Percentiles rank a stretch among this genome's conserved stretches.
These are phyloP conservation scores for Naumovozyma baii DNA, from an alignment of 805 yeast species.

Conservation along the genomic window DNA sequence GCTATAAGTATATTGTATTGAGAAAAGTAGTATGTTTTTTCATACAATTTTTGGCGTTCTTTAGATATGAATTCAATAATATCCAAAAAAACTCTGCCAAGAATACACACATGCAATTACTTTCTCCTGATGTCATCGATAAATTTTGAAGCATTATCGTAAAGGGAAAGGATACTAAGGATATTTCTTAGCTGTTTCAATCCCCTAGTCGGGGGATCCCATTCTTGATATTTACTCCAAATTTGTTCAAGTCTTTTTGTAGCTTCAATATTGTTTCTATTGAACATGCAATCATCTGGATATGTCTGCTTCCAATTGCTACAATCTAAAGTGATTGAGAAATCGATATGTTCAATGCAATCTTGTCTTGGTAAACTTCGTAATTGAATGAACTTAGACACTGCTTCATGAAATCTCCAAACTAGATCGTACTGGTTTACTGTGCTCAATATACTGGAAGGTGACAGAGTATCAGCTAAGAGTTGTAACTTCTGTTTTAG, in stretches of 20 bases:
- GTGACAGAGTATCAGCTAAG: conserved; percentile 12
- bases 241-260: conserved; percentile 14
- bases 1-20: too few species aligned
- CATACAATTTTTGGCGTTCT: too few species aligned
- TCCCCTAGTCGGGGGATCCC: conserved; percentile 30
- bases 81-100: too few species aligned
- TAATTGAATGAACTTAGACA: conserved; percentile 28
- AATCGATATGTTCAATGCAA: conserved; percentile 7
- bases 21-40: too few species aligned
- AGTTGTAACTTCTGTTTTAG: conserved; percentile 13
- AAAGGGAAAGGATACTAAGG: conserved; percentile 25
- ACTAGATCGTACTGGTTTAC: conserved; percentile 33
- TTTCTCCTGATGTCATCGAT: conserved; percentile 10
- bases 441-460: conserved; percentile 22
- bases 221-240: conserved; percentile 23
- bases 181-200: conserved; percentile 23
- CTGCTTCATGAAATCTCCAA: conserved; percentile 35
- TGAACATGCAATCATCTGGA: conserved; percentile 8
- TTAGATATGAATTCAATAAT: too few species aligned
- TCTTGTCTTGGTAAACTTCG: conserved; percentile 26
- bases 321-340: conserved; percentile 12
- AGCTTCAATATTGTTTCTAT: conserved; percentile 18
- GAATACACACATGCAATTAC: too few species aligned
- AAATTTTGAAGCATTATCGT: conserved; percentile 16
- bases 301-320: conserved; percentile 8